phyloP scores from a whole-genome alignment of 805 yeast species.

The Hanseniaspora mollemarum region DNA sequence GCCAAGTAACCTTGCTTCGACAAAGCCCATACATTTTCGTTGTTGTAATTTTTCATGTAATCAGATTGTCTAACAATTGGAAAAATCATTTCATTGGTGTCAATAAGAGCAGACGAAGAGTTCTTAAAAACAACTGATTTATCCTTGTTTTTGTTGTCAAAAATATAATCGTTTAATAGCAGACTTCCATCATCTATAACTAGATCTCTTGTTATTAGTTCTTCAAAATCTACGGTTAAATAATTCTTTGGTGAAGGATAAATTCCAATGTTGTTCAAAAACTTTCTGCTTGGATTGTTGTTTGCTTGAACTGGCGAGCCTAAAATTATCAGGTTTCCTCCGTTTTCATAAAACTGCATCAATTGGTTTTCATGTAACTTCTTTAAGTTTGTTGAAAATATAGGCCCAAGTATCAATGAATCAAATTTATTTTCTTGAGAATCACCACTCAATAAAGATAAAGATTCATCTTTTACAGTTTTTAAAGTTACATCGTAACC shows the following conservation, averaged over 20 bases:
- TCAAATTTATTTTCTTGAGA: constrained; percentile 34
- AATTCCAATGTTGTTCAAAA: constrained; percentile 71
- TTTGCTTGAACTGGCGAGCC: constrained; percentile 42
- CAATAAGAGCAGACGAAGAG: constrained; percentile 57
- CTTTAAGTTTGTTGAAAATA: constrained; percentile 34
- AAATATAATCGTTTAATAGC: constrained; percentile 19
- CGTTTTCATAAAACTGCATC: constrained; percentile 46
- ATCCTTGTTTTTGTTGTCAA: constrained; percentile 9
- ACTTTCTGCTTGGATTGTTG: constrained; percentile 47
- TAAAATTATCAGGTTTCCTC: constrained; percentile 66
- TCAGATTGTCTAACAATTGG: constrained; percentile 66
- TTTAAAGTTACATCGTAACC: constrained; percentile 18
- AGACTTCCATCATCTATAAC: constrained; percentile 18
- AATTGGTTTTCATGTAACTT: constrained; percentile 34
- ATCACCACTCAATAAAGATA: constrained; percentile 31
- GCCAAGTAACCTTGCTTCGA: constrained; percentile 70
- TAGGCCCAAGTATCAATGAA: constrained; percentile 50
- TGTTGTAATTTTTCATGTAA: constrained; percentile 39
- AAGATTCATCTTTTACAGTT: constrained; percentile 23
- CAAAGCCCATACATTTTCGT: constrained; percentile 51
- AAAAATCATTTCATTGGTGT: constrained; percentile 48
- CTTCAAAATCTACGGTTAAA: constrained; percentile 55
- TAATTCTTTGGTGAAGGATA: constrained; percentile 69
- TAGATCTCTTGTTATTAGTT: constrained; percentile 17
- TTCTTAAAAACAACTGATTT: constrained; percentile 32